A percentile compares a stretch with the other conserved stretches of the same genome.
phyloP scores from a whole-genome alignment of 1,139 yeast species.

The Hansenula sp. region DNA sequence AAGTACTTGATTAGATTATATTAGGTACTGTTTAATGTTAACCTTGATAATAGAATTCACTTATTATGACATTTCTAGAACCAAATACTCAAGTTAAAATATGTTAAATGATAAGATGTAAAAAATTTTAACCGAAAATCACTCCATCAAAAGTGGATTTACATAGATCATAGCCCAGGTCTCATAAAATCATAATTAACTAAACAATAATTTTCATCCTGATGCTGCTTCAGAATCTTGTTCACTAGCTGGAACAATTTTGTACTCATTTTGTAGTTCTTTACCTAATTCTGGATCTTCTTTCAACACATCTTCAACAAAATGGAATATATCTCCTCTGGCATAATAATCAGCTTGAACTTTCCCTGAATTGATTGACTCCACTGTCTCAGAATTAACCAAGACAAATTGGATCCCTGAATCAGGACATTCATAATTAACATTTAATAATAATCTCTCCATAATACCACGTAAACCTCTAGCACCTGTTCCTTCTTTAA shows the following conservation, averaged over 20 bases:
- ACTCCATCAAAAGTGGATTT: background rate
- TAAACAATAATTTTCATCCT: too few species aligned
- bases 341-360: slow-evolving; percentile 39
- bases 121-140: too few species aligned
- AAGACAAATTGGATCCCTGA: slow-evolving; percentile 42
- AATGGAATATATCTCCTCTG: slow-evolving; percentile 32
- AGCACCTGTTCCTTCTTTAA: slow-evolving; percentile 50
- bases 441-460: slow-evolving; percentile 43
- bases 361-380: slow-evolving; percentile 28
- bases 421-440: slow-evolving; percentile 51
- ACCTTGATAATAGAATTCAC: too few species aligned
- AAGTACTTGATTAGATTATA: too few species aligned
- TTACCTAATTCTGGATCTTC: slow-evolving; percentile 33
- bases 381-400: slow-evolving; percentile 35
- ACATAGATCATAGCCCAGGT: too few species aligned
- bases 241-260: background rate
- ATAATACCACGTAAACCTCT: slow-evolving; percentile 47
- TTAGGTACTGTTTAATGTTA: too few species aligned
- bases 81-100: too few species aligned
- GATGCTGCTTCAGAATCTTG: background rate
- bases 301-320: slow-evolving; percentile 29
- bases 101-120: too few species aligned
- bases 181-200: too few species aligned
- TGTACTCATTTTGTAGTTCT: slow-evolving; percentile 19
- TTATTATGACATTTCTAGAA: too few species aligned